A percentile compares a stretch with the other conserved stretches of the same genome.
These are phyloP conservation scores for Cytospora leucostoma DNA, from an alignment of 2,329 filamentous ascomycete species.

Conservation along the genomic window DNA sequence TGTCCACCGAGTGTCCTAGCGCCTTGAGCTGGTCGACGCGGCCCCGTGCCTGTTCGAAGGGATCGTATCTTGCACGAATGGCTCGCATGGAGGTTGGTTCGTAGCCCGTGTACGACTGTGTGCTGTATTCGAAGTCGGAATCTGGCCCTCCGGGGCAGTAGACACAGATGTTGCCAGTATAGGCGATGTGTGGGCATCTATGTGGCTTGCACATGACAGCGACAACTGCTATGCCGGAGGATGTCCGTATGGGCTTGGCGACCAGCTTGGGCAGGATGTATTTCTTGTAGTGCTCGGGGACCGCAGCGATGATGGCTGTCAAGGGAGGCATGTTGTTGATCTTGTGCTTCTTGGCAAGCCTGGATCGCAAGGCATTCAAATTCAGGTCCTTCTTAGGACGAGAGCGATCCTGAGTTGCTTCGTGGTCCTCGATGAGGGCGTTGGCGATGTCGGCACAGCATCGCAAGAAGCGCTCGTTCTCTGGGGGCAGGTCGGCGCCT, in stretches of 20 bases:
- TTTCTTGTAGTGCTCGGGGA: conserved; percentile 99
- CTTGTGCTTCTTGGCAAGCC: conserved; percentile 90
- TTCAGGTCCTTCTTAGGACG: conserved; percentile 85
- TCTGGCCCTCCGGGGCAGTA: conserved; percentile 98
- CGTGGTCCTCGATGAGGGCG: conserved; percentile 90
- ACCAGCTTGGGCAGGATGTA: conserved; percentile 96
- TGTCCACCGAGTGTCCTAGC: conserved; percentile 94
- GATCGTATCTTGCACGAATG: conserved; percentile 94
- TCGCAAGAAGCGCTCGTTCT: conserved; percentile 91
- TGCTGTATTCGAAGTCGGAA: conserved; percentile 98
- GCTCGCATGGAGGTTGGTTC: conserved; percentile 98
- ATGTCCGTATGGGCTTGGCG: conserved; percentile 94
- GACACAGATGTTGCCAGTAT: conserved; percentile 98
- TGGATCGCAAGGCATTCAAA: conserved; percentile 82
- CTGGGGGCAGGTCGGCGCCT: conserved; percentile 74
- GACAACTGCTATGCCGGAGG: conserved; percentile 95
- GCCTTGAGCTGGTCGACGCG: conserved; percentile 96
- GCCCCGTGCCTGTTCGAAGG: conserved; percentile 94
- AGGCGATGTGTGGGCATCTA: conserved; percentile 94
- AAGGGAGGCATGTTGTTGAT: conserved; percentile 85
- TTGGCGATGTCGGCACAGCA: conserved; percentile 96
- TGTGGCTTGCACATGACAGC: conserved; percentile 99
- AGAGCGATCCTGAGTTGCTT: conserved; percentile 72
- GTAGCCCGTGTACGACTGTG: conserved; percentile 97
- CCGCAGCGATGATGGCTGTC: conserved; percentile 95